These are phyloP conservation scores for Sequoia sempervirens DNA, from an alignment of 75 land plant genomes.

Conservation along the genomic window DNA sequence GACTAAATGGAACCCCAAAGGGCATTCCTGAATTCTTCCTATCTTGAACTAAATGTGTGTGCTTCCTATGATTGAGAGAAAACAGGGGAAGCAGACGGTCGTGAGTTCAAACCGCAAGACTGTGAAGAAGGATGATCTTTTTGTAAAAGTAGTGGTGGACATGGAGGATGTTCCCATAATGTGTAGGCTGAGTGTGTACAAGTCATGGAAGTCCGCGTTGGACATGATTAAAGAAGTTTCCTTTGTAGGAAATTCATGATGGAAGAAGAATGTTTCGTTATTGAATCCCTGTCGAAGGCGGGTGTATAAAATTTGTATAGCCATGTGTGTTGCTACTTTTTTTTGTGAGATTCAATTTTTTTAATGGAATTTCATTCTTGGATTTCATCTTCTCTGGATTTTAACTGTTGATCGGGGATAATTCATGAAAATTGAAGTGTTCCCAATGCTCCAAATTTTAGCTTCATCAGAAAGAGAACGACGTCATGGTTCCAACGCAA, in stretches of 20 bases:
- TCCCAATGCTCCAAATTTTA: too few species aligned
- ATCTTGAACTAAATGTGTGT: constrained; percentile 12
- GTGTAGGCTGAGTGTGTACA: constrained; percentile 26
- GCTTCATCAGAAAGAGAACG: too few species aligned
- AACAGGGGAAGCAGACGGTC: constrained; percentile 10
- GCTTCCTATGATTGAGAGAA: neutral
- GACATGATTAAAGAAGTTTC: constrained; percentile 55
- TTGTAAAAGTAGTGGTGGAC: neutral
- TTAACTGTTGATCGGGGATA: too few species aligned
- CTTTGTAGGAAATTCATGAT: neutral
- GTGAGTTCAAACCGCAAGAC: constrained; percentile 13
- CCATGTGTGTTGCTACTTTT: neutral
- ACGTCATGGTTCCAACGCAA: too few species aligned
- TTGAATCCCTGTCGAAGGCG: constrained; percentile 6
- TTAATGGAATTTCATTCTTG: neutral
- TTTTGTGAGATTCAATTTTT: neutral
- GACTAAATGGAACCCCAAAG: constrained; percentile 14
- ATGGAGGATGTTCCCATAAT: constrained; percentile 8
- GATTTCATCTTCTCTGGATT: neutral
- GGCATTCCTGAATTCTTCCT: constrained; percentile 27
- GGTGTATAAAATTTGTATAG: constrained; percentile 7
- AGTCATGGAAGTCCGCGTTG: constrained; percentile 61
- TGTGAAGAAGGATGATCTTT: constrained; percentile 8
- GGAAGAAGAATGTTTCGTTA: too few species aligned
- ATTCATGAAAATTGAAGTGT: too few species aligned